A percentile compares a stretch with the other conserved stretches of the same genome.
Conservation (phyloP, 73 alveolate species). For the Urostyla sp. region DNA sequence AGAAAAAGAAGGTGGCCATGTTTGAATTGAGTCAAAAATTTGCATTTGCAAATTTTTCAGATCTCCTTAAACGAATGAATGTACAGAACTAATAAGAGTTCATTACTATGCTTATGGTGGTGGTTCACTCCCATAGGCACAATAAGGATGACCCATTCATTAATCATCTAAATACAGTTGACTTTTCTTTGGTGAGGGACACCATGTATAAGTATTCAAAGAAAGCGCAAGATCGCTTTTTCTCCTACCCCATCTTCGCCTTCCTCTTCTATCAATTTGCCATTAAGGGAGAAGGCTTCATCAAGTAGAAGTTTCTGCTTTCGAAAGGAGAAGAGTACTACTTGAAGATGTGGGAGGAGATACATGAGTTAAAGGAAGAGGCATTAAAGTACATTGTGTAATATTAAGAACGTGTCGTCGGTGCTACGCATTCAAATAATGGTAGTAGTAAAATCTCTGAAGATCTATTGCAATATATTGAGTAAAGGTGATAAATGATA, state of each 20-base stretch:
- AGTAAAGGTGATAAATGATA: too few species aligned
- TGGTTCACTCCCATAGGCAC: constrained; percentile 73
- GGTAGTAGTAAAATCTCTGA: too few species aligned
- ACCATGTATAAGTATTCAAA: constrained; percentile 60
- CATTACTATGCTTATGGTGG: constrained; percentile 43
- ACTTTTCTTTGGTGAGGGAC: constrained; percentile 62
- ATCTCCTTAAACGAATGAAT: background rate
- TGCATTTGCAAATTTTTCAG: constrained; percentile 13
- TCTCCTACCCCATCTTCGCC: constrained; percentile 55
- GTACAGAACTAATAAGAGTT: background rate
- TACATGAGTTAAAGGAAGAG: constrained; percentile 34
- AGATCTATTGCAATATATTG: too few species aligned
- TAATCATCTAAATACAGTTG: constrained; percentile 42
- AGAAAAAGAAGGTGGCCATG: constrained; percentile 43
- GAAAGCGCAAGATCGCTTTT: constrained; percentile 58
- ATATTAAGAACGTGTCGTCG: too few species aligned
- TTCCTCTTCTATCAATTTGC: constrained; percentile 54
- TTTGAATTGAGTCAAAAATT: background rate
- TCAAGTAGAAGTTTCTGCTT: constrained; percentile 17
- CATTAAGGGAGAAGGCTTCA: constrained; percentile 23
- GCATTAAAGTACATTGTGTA: too few species aligned
- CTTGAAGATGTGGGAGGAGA: constrained; percentile 27
- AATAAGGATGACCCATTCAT: constrained; percentile 63
- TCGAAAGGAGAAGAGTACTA: constrained; percentile 43
- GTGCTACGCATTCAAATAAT: too few species aligned